Evolutionary conservation across 2,329 filamentous ascomycete genomes (phyloP), one percentile per base, ranked within the genome.

Genomic region (Botryotinia narcissicola): DNA sequence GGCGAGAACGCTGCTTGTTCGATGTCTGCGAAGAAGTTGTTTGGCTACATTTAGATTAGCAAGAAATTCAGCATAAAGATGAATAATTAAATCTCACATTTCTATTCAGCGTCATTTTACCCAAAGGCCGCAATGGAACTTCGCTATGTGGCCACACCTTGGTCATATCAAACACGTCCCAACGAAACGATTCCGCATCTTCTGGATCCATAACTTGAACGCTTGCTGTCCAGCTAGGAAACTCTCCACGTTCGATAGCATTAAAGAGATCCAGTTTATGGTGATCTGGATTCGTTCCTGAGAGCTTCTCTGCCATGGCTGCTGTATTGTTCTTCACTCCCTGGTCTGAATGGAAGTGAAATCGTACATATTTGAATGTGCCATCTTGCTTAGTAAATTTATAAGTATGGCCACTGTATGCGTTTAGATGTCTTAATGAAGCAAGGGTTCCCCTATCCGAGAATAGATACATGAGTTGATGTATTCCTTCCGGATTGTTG

Each of bases 1-100:
- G 91, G 91, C 74, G 87, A 90, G 85, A 92, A 93, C 2, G 90
- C 89, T n/a, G 88, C 86, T 80, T 92, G 91, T 83, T 93, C 91
- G 70, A 92, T 91, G 78, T 92, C 88, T 76, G 87, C 86, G 75
- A 89, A 89, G 81, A 89, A 89, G 80, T 89, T 89, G 79, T 87
- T 71, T 16, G 89, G 87, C 63, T 67, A 51, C 1, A 12, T 14
- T 4, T 25, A 25, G 18, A 51, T 67, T 20, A 67, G 29, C 6
- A 18, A 9, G 1, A 14, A 25, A 48, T 22, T 42, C 40, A 42
- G 40, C 12, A 12, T 42, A 42, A 40, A 14, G 14, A 1, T n/a
- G 22, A 14, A 48, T 22, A 9, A 2, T 9, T 3, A 8, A 54
- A 51, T 40, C 40, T 82, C 83, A 78, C 83, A 79, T 92, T 92